These are phyloP conservation scores for Colletotrichum sp. DNA, from an alignment of 2,329 filamentous ascomycete species.

Conservation along the genomic window DNA sequence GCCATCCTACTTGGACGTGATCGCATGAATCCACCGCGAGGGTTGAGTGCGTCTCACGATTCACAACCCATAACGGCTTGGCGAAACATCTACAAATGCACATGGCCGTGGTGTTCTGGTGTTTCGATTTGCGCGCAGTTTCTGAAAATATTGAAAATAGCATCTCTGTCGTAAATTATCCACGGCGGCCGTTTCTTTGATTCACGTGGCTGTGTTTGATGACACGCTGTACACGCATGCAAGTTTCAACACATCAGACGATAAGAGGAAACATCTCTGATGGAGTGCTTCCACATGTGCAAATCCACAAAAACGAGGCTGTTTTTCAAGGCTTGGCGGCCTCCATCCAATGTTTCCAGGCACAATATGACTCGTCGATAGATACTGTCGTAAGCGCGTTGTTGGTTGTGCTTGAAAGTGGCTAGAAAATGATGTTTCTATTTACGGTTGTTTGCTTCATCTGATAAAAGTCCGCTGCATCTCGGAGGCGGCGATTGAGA, in stretches of 20 bases:
- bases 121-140: accelerated
- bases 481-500: background rate
- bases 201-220: background rate
- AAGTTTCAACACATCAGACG: background rate
- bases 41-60: too few species aligned
- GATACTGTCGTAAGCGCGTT: background rate
- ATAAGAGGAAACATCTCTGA: background rate
- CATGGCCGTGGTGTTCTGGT: too few species aligned
- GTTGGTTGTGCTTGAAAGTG: background rate
- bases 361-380: background rate
- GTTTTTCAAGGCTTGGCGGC: background rate
- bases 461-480: background rate
- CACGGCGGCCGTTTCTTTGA: background rate
- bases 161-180: accelerated
- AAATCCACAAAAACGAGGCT: background rate
- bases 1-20: too few species aligned
- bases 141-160: background rate
- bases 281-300: background rate
- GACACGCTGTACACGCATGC: background rate
- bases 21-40: too few species aligned
- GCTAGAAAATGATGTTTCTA: background rate
- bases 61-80: background rate
- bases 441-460: background rate
- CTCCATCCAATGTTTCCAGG: background rate
- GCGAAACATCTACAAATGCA: background rate